Evolutionary conservation across 164 flowering plant genomes (phyloP), one percentile per base, ranked within the genome.

Genomic region (Houttuynia cordata): DNA sequence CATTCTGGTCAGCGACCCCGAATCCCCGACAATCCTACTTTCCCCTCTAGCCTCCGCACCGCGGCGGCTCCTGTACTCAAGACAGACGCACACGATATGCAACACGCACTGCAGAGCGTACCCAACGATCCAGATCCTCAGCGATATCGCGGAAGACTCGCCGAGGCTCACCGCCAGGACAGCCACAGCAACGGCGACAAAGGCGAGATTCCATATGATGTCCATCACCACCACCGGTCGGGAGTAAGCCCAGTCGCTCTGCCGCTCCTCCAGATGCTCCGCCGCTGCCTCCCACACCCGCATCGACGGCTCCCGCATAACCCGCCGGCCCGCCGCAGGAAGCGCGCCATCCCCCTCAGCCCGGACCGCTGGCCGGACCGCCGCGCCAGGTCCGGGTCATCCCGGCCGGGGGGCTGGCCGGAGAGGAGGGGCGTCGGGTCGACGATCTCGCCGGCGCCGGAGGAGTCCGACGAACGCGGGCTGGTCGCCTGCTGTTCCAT

Each of bases 221-320:
- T 82, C 84, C 15, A 82, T 67, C 58, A 78, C 60, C 47, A 82
- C 82, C 24, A 82, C 79, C 4, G 87, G 84, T 63, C 67, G 76
- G 22, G 84, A 82, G 50, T 80, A 82, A 15, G 87, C 87, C 82
- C 86, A 76, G 61, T 79, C 83, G 64, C 80, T 68, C 62, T 84
- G 77, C 58, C 86, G 65, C 68, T 78, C 84, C 73, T 79, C 83
- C 73, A 82, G 59, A 51, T 82, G 82, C 65, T 82, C 81, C 24
- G 80, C 84, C 39, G 87, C 84, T 10, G 78, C 64, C 65, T 82
- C 84, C 42, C 86, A 54, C 6, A 82, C 86, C 63, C 69, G 17
- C 75, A 80, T 71, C 64, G 86, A 82, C 42, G 78, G 83, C 70
- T 80, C 82, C 37, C 82, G 67, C 81, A 82, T 76, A 67, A 78